Evolutionary conservation across 768 basidiomycete genomes (phyloP).

Genomic region (Asterophora parasitica): DNA sequence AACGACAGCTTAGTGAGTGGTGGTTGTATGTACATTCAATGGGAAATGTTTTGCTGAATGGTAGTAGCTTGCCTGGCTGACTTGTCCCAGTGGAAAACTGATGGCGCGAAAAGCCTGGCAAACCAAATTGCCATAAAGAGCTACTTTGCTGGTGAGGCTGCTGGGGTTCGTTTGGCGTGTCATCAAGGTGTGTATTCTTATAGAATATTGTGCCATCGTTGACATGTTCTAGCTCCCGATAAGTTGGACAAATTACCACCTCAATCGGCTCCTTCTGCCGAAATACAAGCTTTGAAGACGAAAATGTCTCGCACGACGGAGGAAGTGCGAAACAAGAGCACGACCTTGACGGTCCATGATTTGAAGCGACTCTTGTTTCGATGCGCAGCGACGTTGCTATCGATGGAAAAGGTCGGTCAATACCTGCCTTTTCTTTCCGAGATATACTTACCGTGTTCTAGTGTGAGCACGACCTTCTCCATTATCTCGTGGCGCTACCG

Average conservation of each 20-base stretch:
- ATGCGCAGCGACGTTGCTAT: slow-evolving; percentile 77
- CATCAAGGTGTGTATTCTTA: slow-evolving; percentile 45
- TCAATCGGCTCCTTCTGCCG: slow-evolving; percentile 49
- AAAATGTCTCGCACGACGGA: slow-evolving; percentile 64
- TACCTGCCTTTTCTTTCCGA: background rate
- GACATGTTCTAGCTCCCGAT: slow-evolving; percentile 39
- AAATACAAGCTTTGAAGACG: slow-evolving; percentile 60
- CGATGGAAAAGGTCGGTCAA: slow-evolving; percentile 50
- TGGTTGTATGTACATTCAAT: background rate
- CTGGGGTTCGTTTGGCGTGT: slow-evolving; percentile 70
- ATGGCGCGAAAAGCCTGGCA: slow-evolving; percentile 75
- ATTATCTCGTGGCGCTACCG: slow-evolving; percentile 83
- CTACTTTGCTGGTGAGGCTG: slow-evolving; percentile 86
- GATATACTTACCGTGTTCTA: slow-evolving; percentile 23
- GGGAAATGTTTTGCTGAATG: slow-evolving; percentile 3
- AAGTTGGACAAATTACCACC: slow-evolving; percentile 61
- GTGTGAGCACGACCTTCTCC: slow-evolving; percentile 83
- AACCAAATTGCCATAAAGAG: slow-evolving; percentile 87
- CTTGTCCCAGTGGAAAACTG: slow-evolving; percentile 63
- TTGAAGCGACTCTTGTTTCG: slow-evolving; percentile 83
- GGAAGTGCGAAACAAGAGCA: slow-evolving; percentile 68
- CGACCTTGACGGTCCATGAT: slow-evolving; percentile 73
- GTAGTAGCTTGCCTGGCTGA: slow-evolving; percentile 47
- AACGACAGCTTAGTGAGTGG: slow-evolving; percentile 66
- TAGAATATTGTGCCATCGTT: background rate